These are phyloP conservation scores for Mycena amicta DNA, from an alignment of 768 basidiomycete genomes.

Conservation along the genomic window DNA sequence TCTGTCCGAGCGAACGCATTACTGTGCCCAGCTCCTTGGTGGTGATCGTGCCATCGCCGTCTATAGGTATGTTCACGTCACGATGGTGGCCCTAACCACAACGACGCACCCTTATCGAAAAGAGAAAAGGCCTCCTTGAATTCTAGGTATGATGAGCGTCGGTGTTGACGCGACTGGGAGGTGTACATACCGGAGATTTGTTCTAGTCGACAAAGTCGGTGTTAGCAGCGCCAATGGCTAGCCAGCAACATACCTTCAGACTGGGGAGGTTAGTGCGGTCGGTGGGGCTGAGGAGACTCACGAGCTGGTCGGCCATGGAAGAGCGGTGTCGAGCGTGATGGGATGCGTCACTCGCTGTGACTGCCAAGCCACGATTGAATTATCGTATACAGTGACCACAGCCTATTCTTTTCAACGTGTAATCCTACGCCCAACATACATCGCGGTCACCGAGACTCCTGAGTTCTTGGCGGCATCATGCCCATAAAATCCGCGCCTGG, in stretches of 20 bases:
- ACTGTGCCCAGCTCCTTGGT: constrained; percentile 89
- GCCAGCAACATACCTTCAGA: constrained; percentile 53
- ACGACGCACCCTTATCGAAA: constrained; percentile 93
- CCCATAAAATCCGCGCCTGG: too few relatives aligned
- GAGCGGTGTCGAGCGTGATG: too few relatives aligned
- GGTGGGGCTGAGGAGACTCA: constrained; percentile 32
- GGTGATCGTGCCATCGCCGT: constrained; percentile 93
- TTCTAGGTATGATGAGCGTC: constrained; percentile 49
- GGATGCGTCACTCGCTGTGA: too few relatives aligned
- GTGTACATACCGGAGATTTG: constrained; percentile 79
- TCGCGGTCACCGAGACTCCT: too few relatives aligned
- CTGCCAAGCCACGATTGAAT: too few relatives aligned
- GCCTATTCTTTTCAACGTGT: too few relatives aligned
- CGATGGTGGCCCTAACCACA: too few relatives aligned
- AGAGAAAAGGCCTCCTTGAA: constrained; percentile 99
- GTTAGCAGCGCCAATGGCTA: constrained; percentile 7
- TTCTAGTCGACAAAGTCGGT: constrained; percentile 48
- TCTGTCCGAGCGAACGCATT: constrained; percentile 92
- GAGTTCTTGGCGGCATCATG: too few relatives aligned
- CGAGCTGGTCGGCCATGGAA: constrained; percentile 61
- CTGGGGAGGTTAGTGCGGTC: constrained; percentile 33
- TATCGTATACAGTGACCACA: too few relatives aligned
- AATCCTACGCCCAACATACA: too few relatives aligned
- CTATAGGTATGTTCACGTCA: too few relatives aligned
- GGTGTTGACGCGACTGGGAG: neutral